Evolutionary conservation across 2,329 filamentous ascomycete species (phyloP), one percentile per base, ranked within the genome.

Genomic region (Venturia aucupariae): DNA sequence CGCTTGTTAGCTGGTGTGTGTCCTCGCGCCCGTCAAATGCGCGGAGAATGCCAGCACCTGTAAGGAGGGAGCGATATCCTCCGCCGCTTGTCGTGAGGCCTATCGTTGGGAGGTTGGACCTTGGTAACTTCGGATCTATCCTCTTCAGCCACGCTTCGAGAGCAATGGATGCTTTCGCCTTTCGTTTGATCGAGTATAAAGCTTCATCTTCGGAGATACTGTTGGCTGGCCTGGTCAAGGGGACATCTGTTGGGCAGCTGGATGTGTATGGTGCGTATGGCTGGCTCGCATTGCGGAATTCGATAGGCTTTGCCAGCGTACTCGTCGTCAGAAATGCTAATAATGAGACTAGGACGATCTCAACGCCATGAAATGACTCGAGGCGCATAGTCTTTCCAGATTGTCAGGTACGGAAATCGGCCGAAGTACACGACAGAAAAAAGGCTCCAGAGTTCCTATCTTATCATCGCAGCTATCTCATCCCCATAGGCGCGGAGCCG

Each of bases 1-100:
- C 79, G 57, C 72, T 75, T 10, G 75, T 75, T 51, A 70, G 72
- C 7, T 72, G 67, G 54, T 74, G 68, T 64, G 74, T 75, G 62
- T 80, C 78, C 61, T 81, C 78, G 61, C 79, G 72, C 8, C 32
- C 68, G 70, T 81, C 79, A 19, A 80, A 70, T 3, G 70, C 78
- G 67, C 80, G 74, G 30, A 80, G 68, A 2, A 80, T 75, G 54
- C 77, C 77, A 27, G 73, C 74, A 51, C 71, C 72, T 38, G 69
- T 69, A 4, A 80, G 72, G 32, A 79, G 68, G 41, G 78, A 72
- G 61, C 78, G 72, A 59, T 75, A 75, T 10, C 78, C 76, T 63
- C 78, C 78, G 41, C 78, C 78, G 62, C 75, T 78, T 13, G 73
- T 74, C 0, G 78, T 72, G 62, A 81, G 70, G 32, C 72, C 78